These are phyloP conservation scores for Dicorynia guianensis DNA, from an alignment of 306 rosid species.

Conservation along the genomic window DNA sequence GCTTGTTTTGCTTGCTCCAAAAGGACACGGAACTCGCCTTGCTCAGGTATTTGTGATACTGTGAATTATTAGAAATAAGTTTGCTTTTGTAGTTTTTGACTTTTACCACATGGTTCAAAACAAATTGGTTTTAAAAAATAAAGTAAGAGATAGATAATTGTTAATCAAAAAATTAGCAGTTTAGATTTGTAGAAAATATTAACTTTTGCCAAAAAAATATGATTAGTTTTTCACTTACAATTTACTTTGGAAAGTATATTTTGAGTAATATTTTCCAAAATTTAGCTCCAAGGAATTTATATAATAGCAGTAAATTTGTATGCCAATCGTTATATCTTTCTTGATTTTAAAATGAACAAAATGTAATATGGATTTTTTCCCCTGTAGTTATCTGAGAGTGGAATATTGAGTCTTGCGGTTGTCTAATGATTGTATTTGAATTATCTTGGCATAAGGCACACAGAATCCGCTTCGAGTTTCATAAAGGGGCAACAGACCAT, in stretches of 20 bases:
- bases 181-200: no score
- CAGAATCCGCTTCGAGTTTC: conserved; percentile 81
- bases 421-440: background rate
- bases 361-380: no score
- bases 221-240: no score
- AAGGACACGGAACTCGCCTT: conserved; percentile 98
- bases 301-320: background rate
- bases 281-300: background rate
- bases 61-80: background rate
- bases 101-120: background rate
- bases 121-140: no score
- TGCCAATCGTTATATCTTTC: background rate
- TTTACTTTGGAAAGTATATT: background rate
- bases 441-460: conserved; percentile 57
- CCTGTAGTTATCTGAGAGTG: no score
- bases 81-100: background rate
- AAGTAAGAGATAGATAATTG: no score
- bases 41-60: conserved; percentile 72
- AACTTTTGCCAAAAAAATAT: no score
- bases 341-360: background rate
- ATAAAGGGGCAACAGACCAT: conserved; percentile 72
- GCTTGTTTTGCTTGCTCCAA: conserved; percentile 87
- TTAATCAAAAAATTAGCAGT: no score
- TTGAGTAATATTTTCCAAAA: conserved; percentile 1
- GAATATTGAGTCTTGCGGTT: no score